Percentiles rank a stretch among this genome's conserved stretches.
These are phyloP conservation scores for Clonostachys chloroleuca DNA, from an alignment of 2,329 filamentous ascomycete species.

Conservation along the genomic window DNA sequence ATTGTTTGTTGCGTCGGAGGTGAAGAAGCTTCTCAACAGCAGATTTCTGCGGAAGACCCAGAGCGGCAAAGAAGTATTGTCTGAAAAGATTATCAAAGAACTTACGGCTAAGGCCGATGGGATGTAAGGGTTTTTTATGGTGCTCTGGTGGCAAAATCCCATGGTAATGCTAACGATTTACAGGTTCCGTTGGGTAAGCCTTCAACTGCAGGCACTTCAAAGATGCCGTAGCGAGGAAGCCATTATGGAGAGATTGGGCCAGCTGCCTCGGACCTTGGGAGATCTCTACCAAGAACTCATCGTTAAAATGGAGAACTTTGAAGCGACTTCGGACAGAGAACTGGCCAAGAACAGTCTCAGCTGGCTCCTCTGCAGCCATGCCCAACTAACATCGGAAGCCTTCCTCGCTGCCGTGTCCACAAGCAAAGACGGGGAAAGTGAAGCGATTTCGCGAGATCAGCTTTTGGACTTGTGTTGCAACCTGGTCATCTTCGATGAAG, in stretches of 20 bases:
- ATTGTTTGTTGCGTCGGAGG: neutral
- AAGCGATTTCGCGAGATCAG: neutral
- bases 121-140: neutral
- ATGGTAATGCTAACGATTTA: too few species aligned
- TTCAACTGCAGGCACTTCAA: conserved; percentile 3
- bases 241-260: conserved; percentile 1
- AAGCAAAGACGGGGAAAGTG: neutral
- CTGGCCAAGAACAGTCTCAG: neutral
- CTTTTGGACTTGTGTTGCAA: conserved; percentile 1
- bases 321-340: neutral
- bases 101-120: neutral
- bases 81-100: neutral
- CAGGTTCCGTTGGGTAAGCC: conserved; percentile 5
- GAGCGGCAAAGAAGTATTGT: neutral
- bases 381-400: neutral
- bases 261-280: conserved; percentile 1
- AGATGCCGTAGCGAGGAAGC: neutral
- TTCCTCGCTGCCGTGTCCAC: neutral
- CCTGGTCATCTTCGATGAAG: neutral
- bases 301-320: neutral
- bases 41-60: too few species aligned
- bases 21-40: neutral
- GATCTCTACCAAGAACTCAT: conserved; percentile 2
- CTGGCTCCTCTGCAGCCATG: conserved; percentile 4
- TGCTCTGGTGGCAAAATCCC: too few species aligned